phyloP scores from a whole-genome alignment of 495 filamentous ascomycete genomes.

The Mytilinidion resinicola region DNA sequence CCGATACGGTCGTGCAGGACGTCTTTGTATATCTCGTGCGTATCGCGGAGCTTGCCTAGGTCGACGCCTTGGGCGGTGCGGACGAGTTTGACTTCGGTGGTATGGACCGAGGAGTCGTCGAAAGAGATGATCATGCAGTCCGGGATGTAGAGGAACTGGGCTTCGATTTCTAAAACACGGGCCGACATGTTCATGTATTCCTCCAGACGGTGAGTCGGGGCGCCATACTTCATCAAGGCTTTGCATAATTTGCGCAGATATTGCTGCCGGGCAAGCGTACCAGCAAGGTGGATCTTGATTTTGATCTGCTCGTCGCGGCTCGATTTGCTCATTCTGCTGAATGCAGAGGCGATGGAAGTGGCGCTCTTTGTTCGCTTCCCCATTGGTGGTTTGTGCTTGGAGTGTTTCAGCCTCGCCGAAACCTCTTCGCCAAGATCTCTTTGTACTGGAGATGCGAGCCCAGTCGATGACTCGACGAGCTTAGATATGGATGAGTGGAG shows the following conservation, averaged over 20 bases:
- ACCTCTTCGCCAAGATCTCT: slow-evolving; percentile 32
- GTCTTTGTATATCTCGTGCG: slow-evolving; percentile 87
- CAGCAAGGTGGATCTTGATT: slow-evolving; percentile 86
- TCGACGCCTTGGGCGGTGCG: slow-evolving; percentile 71
- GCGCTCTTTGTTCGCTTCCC: slow-evolving; percentile 43
- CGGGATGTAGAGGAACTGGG: slow-evolving; percentile 86
- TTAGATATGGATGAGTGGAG: slow-evolving; percentile 42
- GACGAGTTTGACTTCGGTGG: slow-evolving; percentile 87
- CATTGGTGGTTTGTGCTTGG: slow-evolving; percentile 7
- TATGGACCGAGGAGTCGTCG: slow-evolving; percentile 82
- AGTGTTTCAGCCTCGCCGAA: slow-evolving; percentile 28
- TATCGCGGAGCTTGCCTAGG: slow-evolving; percentile 74
- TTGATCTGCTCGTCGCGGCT: slow-evolving; percentile 59
- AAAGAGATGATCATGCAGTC: slow-evolving; percentile 96
- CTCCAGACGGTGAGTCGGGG: slow-evolving; percentile 47
- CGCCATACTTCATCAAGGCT: slow-evolving; percentile 62
- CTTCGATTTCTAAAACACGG: slow-evolving; percentile 80
- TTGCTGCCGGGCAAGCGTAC: slow-evolving; percentile 69
- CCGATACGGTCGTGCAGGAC: slow-evolving; percentile 84
- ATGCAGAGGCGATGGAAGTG: slow-evolving; percentile 37
- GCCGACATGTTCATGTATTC: slow-evolving; percentile 90
- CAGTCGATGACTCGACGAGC: slow-evolving; percentile 52
- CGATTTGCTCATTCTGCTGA: slow-evolving; percentile 37
- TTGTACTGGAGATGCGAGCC: slow-evolving; percentile 41
- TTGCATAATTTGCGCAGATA: slow-evolving; percentile 82